Percentiles rank a stretch among this genome's conserved stretches.
phyloP scores from a whole-genome alignment of 352 stramenopile species.

The Globisporangium abappressorium region DNA sequence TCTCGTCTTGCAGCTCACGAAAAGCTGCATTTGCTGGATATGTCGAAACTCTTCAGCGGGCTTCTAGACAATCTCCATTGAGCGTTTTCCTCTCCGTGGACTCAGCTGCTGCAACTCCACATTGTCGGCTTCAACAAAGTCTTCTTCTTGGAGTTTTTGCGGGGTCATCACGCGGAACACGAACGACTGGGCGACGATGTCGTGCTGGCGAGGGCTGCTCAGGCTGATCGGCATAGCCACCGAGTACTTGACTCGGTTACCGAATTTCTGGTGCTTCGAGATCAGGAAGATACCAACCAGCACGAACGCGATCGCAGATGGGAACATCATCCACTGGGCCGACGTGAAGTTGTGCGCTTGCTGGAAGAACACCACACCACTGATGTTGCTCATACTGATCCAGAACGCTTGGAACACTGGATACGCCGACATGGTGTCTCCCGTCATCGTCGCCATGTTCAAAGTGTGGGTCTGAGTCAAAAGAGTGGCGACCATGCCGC shows the following conservation, averaged over 20 bases:
- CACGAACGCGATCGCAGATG: conserved; percentile 64
- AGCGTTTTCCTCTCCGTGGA: conserved; percentile 21
- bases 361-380: conserved; percentile 86
- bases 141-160: conserved; percentile 64
- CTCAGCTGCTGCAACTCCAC: conserved; percentile 21
- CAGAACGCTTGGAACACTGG: conserved; percentile 88
- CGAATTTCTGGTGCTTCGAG: conserved; percentile 88
- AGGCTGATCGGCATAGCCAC: conserved; percentile 87
- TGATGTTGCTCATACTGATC: conserved; percentile 89
- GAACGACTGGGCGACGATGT: conserved; percentile 88
- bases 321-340: conserved; percentile 85
- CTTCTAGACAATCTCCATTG: conserved; percentile 48
- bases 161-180: conserved; percentile 83
- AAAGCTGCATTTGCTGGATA: neutral
- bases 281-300: conserved; percentile 74
- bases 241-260: conserved; percentile 87
- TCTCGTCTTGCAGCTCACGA: neutral
- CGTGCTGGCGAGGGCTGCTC: conserved; percentile 78
- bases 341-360: conserved; percentile 78
- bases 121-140: conserved; percentile 42
- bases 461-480: conserved; percentile 84
- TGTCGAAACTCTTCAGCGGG: neutral
- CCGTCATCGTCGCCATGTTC: conserved; percentile 83
- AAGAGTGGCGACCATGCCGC: conserved; percentile 68
- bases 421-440: conserved; percentile 85